phyloP scores from a whole-genome alignment of 805 yeast species.

The Wickerhamomyces silvicola region DNA sequence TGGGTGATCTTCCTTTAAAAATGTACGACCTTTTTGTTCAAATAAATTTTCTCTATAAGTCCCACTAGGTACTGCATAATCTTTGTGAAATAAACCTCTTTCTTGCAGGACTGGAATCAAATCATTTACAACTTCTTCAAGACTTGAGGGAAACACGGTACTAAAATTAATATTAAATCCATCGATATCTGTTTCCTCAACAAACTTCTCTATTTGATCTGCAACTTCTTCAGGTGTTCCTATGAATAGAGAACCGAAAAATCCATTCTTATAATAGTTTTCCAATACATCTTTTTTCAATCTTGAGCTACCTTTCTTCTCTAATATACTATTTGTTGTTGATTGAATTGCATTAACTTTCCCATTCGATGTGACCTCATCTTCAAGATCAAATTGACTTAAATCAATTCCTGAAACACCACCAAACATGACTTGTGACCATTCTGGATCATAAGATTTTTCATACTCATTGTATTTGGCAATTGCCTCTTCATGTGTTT shows the following conservation, averaged over 20 bases:
- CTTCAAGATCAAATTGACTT: constrained; percentile 25
- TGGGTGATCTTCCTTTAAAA: constrained; percentile 4
- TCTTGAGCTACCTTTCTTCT: constrained; percentile 10
- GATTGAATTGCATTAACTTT: constrained; percentile 27
- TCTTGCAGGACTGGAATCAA: constrained; percentile 27
- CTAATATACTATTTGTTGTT: constrained; percentile 20
- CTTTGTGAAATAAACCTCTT: constrained; percentile 29
- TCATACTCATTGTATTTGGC: constrained; percentile 26
- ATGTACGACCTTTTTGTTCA: constrained; percentile 8
- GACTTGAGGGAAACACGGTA: constrained; percentile 25
- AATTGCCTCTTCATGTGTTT: constrained; percentile 33
- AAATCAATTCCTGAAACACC: constrained; percentile 35
- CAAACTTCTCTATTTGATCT: constrained; percentile 30
- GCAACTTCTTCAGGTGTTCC: constrained; percentile 23
- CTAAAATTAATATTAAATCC: constrained; percentile 35
- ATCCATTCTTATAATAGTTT: too few relatives aligned
- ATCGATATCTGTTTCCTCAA: constrained; percentile 30
- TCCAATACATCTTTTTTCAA: too few relatives aligned
- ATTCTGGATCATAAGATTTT: constrained; percentile 26
- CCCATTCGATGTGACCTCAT: constrained; percentile 27
- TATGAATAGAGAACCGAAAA: not conserved
- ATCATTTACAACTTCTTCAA: constrained; percentile 29
- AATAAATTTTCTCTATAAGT: constrained; percentile 26
- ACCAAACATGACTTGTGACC: constrained; percentile 33
- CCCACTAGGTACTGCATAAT: constrained; percentile 25